phyloP scores from a whole-genome alignment of 805 yeast genomes.

The Ogataea paradorogensis region DNA sequence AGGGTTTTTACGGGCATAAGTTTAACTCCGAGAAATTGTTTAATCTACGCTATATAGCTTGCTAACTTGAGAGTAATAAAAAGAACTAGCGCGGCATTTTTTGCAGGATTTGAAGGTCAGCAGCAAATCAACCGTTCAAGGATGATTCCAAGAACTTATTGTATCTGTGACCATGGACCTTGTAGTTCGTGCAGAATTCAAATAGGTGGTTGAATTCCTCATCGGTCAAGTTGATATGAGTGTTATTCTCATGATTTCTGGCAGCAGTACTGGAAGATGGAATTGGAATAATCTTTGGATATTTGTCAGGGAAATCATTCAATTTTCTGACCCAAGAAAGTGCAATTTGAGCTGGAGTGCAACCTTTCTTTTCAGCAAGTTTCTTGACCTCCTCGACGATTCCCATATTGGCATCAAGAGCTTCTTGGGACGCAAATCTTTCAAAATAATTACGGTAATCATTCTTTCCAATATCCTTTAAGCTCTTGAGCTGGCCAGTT shows the following conservation, averaged over 20 bases:
- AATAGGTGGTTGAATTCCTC: constrained; percentile 46
- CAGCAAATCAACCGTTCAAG: neutral
- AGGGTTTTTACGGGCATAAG: too few relatives aligned
- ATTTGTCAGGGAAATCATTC: constrained; percentile 35
- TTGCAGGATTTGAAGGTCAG: too few relatives aligned
- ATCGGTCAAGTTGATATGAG: constrained; percentile 44
- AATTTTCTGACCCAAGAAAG: constrained; percentile 60
- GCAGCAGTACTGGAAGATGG: constrained; percentile 67
- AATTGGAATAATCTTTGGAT: constrained; percentile 67
- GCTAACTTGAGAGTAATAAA: too few relatives aligned
- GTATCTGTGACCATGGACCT: neutral
- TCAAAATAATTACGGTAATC: constrained; percentile 54
- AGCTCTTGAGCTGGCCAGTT: constrained; percentile 54
- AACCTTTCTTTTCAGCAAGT: constrained; percentile 44
- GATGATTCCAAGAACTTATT: neutral
- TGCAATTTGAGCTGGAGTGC: constrained; percentile 64
- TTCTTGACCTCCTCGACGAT: constrained; percentile 50
- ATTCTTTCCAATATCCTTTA: constrained; percentile 48
- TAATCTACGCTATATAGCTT: too few relatives aligned
- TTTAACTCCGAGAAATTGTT: too few relatives aligned
- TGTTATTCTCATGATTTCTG: constrained; percentile 62
- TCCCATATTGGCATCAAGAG: constrained; percentile 46
- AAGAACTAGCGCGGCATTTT: too few relatives aligned
- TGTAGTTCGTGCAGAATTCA: neutral
- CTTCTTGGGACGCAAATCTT: constrained; percentile 58